Evolutionary conservation across 2,329 filamentous ascomycete species (phyloP), one percentile per base, ranked within the genome.

Genomic region (Bisporella sp.): DNA sequence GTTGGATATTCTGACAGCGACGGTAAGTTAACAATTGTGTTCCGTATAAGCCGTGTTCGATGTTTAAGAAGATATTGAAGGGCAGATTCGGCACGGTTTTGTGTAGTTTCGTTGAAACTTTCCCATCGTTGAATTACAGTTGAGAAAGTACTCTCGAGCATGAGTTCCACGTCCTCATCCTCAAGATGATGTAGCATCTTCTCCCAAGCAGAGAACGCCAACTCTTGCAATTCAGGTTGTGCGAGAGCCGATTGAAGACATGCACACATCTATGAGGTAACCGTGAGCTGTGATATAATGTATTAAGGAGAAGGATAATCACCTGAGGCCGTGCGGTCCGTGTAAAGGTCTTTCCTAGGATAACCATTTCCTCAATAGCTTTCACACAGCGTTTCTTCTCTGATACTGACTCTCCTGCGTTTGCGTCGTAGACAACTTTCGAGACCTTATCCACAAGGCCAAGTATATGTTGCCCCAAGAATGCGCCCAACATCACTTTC

Each of bases 71-170:
- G 49, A 50, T 66, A 75, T 8, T 74, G 70, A 29, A 97, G 73
- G 56, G 90, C 74, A 12, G 76, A 70, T 52, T 80, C 74, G 3
- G 84, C 85, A 49, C 75, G 73, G 4, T 75, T 62, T 54, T 79
- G 81, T 1, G 84, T 84, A 3, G 73, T 65, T 4, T 76, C 71
- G 28, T 83, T 81, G 50, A 97, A 83, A 1, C 61, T 64, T 4
- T 67, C 57, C 93, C 93, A 99, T 62, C 93, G 85, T 58, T 85
- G 83, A 29, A 86, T 83, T 45, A 97, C 82, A 40, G 96, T 81
- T 48, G 91, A 90, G 58, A 97, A 89, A 0, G 91, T 95, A 51
- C 92, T 90, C 64, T 96, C 90, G 6, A 97, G 73, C 37, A 96
- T 76, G 30, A 81, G 76, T 57, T 86, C 84, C 5, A 96, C 76